Conservation (phyloP, 176 grass and related monocot species). For the Oryza australiensis region DNA sequence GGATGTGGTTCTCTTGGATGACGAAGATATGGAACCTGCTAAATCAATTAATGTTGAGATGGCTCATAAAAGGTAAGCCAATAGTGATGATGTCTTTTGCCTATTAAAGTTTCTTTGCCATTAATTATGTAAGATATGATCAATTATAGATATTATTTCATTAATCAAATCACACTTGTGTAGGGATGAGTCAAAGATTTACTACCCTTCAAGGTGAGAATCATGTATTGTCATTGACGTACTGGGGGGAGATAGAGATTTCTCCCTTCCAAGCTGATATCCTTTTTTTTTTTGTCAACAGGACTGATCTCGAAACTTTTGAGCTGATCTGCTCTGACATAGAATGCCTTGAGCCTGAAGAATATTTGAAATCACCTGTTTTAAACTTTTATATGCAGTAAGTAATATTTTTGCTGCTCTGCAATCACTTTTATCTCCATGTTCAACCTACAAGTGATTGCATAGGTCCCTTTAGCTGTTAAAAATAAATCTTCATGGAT, state of each 20-base stretch:
- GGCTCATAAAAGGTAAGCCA: slow-evolving; percentile 42
- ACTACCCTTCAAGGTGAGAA: slow-evolving; percentile 59
- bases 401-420: slow-evolving; percentile 26
- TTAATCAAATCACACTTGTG: slow-evolving; percentile 33
- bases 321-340: slow-evolving; percentile 44
- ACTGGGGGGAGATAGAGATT: slow-evolving; percentile 4
- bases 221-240: slow-evolving; percentile 6
- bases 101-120: background rate
- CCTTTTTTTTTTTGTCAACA: slow-evolving; percentile 35
- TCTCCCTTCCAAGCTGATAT: slow-evolving; percentile 26
- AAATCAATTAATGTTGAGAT: slow-evolving; percentile 18
- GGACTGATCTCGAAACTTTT: slow-evolving; percentile 42
- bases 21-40: slow-evolving; percentile 39
- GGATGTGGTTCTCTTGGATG: slow-evolving; percentile 64
- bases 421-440: background rate
- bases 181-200: slow-evolving; percentile 38
- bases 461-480: background rate
- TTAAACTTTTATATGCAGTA: slow-evolving; percentile 65
- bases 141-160: slow-evolving; percentile 24
- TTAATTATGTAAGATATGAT: slow-evolving; percentile 14
- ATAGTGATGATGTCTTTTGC: slow-evolving; percentile 7
- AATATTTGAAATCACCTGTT: slow-evolving; percentile 54
- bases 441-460: slow-evolving; percentile 9
- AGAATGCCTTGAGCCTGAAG: slow-evolving; percentile 51
- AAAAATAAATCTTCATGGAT: slow-evolving; percentile 9